Evolutionary conservation across 345 rosid genomes (phyloP).

Genomic region (Murraya koenigii): DNA sequence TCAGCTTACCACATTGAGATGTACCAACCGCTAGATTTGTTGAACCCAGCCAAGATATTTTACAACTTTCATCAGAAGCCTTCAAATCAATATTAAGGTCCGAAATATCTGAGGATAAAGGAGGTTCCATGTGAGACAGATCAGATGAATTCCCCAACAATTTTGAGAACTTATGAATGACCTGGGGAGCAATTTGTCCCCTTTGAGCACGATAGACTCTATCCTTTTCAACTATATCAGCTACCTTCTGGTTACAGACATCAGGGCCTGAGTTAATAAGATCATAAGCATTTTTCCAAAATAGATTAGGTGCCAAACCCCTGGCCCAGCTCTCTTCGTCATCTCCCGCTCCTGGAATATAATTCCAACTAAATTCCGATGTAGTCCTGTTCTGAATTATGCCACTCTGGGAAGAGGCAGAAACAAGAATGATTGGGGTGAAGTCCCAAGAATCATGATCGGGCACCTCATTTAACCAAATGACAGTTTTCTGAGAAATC

Average conservation of each 20-base stretch:
- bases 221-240: conserved; percentile 79
- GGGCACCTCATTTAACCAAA: conserved; percentile 94
- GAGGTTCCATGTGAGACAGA: conserved; percentile 16
- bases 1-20: conserved; percentile 48
- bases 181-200: conserved; percentile 69
- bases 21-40: conserved; percentile 65
- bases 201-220: conserved; percentile 78
- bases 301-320: conserved; percentile 72
- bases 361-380: conserved; percentile 89
- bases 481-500: conserved; percentile 82
- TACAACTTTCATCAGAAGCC: conserved; percentile 30
- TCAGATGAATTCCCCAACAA: conserved; percentile 13
- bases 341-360: conserved; percentile 96
- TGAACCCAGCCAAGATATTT: conserved; percentile 62
- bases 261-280: conserved; percentile 70
- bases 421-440: conserved; percentile 79
- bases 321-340: conserved; percentile 99
- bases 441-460: conserved; percentile 90
- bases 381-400: conserved; percentile 37
- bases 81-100: conserved; percentile 15
- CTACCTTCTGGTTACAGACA: conserved; percentile 78
- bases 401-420: conserved; percentile 60
- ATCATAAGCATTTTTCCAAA: conserved; percentile 75
- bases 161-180: conserved; percentile 40
- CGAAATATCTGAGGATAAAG: conserved; percentile 19